Evolutionary conservation across 2,329 filamentous ascomycete genomes (phyloP), one percentile per base, ranked within the genome.

Genomic region (Pseudogymnoascus sp.): DNA sequence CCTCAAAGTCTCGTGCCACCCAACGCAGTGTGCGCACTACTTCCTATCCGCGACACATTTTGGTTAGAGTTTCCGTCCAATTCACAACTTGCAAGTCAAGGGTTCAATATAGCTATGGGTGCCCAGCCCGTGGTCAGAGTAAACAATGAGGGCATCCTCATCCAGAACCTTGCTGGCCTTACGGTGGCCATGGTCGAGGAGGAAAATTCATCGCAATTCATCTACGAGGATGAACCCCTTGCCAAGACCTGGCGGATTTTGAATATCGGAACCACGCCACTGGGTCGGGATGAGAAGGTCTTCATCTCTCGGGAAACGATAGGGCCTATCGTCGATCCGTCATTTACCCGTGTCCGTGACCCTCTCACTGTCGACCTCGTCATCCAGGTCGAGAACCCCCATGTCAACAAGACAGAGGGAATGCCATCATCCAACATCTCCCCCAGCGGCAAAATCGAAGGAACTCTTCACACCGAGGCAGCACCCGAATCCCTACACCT

Each of bases 261-360:
- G 63, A 88, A 89, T 49, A 86, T 96, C 65, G 92, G 91, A 43
- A 90, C 89, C 67, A 83, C 92, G 41, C 83, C 89, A 0, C 79
- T 99, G 3, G 93, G 93, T 3, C 87, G 89, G 58, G 91, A 97
- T 71, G 93, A 97, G 74, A 90, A 88, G 66, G 85, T 97, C 19
- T 90, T 90, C 71, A 83, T 97, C 66, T 82, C 88, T 55, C 85
- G 89, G 23, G 86, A 91, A 63, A 83, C 93, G 26, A 85, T 91
- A 29, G 85, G 88, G 63, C 87, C 90, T 66, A 83, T 92, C 37
- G 83, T 85, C 21, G 93, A 97, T 74, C 90, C 92, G 12, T 87
- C 92, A 63, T 97, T 97, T 73, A 89, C 87, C 8, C 83, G 90
- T 29, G 80, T 92, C 26, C 84, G 89, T 55, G 90, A 96, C 69